Evolutionary conservation across 1,284 basidiomycete genomes (phyloP), one percentile per base, ranked within the genome.

Genomic region (Omphalotus olearius): DNA sequence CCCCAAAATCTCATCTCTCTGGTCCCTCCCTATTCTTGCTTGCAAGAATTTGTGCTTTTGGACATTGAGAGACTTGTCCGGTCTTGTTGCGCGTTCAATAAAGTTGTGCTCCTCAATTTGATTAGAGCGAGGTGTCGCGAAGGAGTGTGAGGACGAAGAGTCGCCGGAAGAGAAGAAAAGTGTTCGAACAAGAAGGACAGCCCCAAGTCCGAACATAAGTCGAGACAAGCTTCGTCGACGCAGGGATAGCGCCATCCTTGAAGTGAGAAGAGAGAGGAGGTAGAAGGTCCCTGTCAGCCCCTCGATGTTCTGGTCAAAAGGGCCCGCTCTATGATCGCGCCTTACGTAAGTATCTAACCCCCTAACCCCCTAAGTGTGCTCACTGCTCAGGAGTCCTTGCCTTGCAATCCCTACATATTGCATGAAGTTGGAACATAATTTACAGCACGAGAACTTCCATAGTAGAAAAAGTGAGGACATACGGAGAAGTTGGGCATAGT

Each of bases 31-130:
- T 69, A 90, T 81, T 28, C 94, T 79, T 1, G 80, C 78, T 70
- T 98, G 95, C 36, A 97, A 67, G 64, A 94, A 97, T 16, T 83
- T 80, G 70, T 94, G 83, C 57, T 85, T 86, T 56, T 91, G 87
- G 6, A 91, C 85, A 74, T 97, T 93, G 33, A 97, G 78, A 11
- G 79, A 78, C 64, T 86, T 89, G 66, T 93, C 91, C n/a, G 85
- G 75, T 16, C 89, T 75, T 0, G 91, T 85, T 28, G 94, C 89
- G 11, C 79, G 82, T 68, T 97, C 92, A 44, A 97, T 79, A 41
- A 97, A 86, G 63, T 88, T 88, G 62, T 91, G 86, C 46, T 80
- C 77, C 56, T 83, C 76, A 53, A 92, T 92, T 68, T 89, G 80
- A 45, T 71, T 68, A 1, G 68, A 62, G 42, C 68, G 62, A 1